Evolutionary conservation across 768 basidiomycete genomes (phyloP).

Genomic region (Brasilioporus rufonigricans): DNA sequence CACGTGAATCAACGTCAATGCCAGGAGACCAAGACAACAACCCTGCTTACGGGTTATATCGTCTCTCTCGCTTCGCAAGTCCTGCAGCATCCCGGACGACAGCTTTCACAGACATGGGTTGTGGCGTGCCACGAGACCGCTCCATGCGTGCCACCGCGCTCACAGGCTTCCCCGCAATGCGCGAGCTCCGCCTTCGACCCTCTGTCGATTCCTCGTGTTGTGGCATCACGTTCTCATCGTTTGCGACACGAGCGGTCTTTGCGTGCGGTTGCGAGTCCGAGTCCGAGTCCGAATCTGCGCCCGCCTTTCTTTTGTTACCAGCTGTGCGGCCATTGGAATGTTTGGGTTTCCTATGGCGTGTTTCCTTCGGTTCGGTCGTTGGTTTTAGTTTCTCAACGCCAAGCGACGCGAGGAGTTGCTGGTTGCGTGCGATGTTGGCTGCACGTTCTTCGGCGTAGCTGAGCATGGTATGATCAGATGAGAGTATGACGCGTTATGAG

Average conservation of each 20-base stretch:
- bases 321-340: neutral
- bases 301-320: constrained; percentile 43
- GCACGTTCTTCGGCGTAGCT: constrained; percentile 35
- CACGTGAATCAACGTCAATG: constrained; percentile 18
- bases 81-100: constrained; percentile 37
- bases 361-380: constrained; percentile 46
- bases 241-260: constrained; percentile 13
- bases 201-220: neutral
- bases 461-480: constrained; percentile 5
- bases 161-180: constrained; percentile 55
- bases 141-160: constrained; percentile 47
- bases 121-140: constrained; percentile 31
- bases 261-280: constrained; percentile 28
- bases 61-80: constrained; percentile 31
- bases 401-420: constrained; percentile 38
- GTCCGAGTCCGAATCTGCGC: constrained; percentile 21
- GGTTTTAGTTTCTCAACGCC: constrained; percentile 43
- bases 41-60: constrained; percentile 31
- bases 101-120: constrained; percentile 39
- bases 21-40: neutral
- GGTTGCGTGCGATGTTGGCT: constrained; percentile 43
- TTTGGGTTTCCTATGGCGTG: constrained; percentile 19
- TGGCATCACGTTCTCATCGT: constrained; percentile 22
- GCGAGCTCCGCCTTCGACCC: constrained; percentile 60
- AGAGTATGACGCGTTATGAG: neutral